A percentile compares a stretch with the other conserved stretches of the same genome.
Evolutionary conservation across 495 filamentous ascomycete genomes (phyloP).

Genomic region (Jackrogersella multiformis): DNA sequence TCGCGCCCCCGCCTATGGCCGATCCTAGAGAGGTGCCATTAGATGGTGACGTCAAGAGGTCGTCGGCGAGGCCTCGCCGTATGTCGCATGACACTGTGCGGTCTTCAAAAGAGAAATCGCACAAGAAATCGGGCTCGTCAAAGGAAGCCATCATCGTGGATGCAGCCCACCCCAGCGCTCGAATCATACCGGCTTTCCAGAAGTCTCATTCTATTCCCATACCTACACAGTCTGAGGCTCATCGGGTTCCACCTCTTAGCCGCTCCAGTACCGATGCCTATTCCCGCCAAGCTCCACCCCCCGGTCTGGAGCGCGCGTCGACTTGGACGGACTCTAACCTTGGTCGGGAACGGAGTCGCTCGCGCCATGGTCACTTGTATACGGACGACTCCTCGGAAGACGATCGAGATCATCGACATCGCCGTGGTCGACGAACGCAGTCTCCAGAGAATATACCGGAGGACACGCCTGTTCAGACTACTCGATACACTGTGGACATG

Average conservation of each 20-base stretch:
- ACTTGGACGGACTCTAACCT: constrained; percentile 38
- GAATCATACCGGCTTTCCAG: constrained; percentile 42
- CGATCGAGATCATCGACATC: constrained; percentile 40
- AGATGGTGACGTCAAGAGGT: constrained; percentile 45
- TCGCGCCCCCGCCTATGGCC: constrained; percentile 39
- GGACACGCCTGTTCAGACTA: constrained; percentile 13
- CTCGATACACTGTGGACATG: constrained; percentile 28
- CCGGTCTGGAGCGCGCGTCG: constrained; percentile 29
- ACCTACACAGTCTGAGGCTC: constrained; percentile 38
- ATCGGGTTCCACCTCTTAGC: constrained; percentile 32
- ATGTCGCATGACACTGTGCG: constrained; percentile 53
- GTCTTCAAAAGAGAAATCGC: constrained; percentile 48
- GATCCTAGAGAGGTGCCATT: constrained; percentile 23
- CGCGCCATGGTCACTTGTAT: constrained; percentile 30
- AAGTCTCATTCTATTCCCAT: constrained; percentile 52
- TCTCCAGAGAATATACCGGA: constrained; percentile 38
- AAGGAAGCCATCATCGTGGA: constrained; percentile 46
- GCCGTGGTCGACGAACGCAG: constrained; percentile 37
- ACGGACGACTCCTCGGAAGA: constrained; percentile 42
- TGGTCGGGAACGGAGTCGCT: constrained; percentile 41
- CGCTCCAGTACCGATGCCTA: constrained; percentile 38
- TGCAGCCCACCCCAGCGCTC: constrained; percentile 24
- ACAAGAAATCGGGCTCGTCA: constrained; percentile 43
- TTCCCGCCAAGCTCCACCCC: constrained; percentile 30
- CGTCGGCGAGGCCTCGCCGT: constrained; percentile 50